These are phyloP conservation scores for Aspergillus arachidicola DNA, from an alignment of 2,329 filamentous ascomycete species.

Conservation along the genomic window DNA sequence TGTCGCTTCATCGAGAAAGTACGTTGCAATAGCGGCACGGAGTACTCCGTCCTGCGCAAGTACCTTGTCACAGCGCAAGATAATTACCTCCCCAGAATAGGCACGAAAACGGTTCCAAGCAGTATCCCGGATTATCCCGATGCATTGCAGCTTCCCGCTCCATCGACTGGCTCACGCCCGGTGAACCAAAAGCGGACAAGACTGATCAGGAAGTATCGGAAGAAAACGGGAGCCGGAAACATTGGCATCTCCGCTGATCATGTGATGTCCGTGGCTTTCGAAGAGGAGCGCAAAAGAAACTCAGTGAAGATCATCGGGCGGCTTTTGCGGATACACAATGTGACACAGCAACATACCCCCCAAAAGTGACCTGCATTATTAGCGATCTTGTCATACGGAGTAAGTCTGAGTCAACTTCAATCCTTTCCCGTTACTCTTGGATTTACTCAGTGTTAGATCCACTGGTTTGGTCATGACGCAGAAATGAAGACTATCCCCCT, in stretches of 20 bases:
- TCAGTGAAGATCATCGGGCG: neutral
- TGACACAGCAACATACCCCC: neutral
- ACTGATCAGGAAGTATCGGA: constrained; percentile 22
- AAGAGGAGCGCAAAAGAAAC: neutral
- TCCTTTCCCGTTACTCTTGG: neutral
- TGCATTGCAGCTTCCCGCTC: constrained; percentile 17
- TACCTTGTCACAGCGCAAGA: neutral
- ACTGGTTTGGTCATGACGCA: neutral
- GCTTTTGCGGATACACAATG: neutral
- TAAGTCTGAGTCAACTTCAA: neutral
- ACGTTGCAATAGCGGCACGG: constrained; percentile 5
- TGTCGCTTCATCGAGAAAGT: neutral
- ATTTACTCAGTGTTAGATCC: neutral
- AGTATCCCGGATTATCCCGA: constrained; percentile 26
- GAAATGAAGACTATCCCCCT: neutral
- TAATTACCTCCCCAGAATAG: neutral
- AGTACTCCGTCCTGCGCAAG: neutral
- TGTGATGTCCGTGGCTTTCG: constrained; percentile 24
- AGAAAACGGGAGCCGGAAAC: constrained; percentile 24
- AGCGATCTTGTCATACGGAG: neutral
- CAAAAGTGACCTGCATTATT: neutral
- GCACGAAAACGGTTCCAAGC: neutral
- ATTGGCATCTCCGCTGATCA: constrained; percentile 30
- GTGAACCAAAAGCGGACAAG: constrained; percentile 39
- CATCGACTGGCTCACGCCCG: constrained; percentile 18